Conservation (phyloP, 495 filamentous ascomycete genomes). For the Parathielavia hyrcaniae region DNA sequence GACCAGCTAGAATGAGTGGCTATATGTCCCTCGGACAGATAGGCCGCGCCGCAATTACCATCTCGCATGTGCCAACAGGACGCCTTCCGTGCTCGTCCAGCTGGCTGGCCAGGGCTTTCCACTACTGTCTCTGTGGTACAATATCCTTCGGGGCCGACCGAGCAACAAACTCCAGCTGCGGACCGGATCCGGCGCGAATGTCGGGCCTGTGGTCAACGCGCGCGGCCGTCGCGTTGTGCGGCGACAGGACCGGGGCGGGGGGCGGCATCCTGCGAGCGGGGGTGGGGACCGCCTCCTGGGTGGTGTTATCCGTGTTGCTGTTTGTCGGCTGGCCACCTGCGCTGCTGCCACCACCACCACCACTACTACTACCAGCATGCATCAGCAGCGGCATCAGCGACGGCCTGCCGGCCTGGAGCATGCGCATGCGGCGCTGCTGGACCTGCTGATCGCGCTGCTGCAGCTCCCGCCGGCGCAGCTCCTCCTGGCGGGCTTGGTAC, state of each 20-base stretch:
- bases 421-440: background rate
- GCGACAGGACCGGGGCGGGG: background rate
- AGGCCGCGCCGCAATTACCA: too few species aligned
- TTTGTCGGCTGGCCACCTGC: too few species aligned
- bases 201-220: background rate
- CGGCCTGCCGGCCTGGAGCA: too few species aligned
- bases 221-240: background rate
- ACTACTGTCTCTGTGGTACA: background rate
- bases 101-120: background rate
- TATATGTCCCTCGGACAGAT: too few species aligned
- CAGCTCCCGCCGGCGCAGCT: too few species aligned
- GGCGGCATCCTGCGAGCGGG: background rate
- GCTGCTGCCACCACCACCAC: too few species aligned
- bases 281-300: too few species aligned
- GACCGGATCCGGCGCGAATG: too few species aligned
- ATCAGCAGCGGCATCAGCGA: too few species aligned
- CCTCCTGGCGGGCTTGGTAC: too few species aligned
- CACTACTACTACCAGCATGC: too few species aligned
- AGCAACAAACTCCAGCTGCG: background rate
- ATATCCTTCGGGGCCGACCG: background rate
- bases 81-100: background rate
- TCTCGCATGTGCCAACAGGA: background rate
- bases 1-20: background rate
- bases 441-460: background rate
- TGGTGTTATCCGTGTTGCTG: too few species aligned